phyloP scores from a whole-genome alignment of 2,329 filamentous ascomycete species.

The Hypomyces perniciosus region DNA sequence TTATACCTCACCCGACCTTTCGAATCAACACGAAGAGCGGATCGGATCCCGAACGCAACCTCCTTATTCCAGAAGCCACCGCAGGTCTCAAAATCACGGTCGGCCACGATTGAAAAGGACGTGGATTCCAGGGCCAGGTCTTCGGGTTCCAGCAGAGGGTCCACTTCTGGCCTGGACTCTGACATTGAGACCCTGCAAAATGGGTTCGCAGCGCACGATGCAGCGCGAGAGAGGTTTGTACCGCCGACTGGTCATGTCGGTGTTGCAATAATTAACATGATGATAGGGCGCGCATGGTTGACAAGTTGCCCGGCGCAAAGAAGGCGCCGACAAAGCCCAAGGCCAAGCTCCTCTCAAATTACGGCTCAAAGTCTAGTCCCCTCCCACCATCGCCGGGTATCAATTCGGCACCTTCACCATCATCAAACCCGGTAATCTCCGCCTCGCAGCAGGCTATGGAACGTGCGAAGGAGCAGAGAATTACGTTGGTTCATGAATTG shows the following conservation, averaged over 20 bases:
- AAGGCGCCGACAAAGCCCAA: conserved; percentile 34
- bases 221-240: conserved; percentile 31
- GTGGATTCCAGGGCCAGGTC: conserved; percentile 26
- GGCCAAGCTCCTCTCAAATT: conserved; percentile 36
- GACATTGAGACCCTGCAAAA: conserved; percentile 46
- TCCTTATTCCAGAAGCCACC: conserved; percentile 42
- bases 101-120: conserved; percentile 26
- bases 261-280: conserved; percentile 9
- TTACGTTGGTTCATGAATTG: conserved; percentile 54
- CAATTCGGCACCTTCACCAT: conserved; percentile 49
- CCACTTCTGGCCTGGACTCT: conserved; percentile 38
- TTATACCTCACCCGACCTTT: conserved; percentile 51
- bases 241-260: conserved; percentile 11
- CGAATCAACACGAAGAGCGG: conserved; percentile 39
- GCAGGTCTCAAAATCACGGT: conserved; percentile 18
- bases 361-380: conserved; percentile 32
- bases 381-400: conserved; percentile 51
- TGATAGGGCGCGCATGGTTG: conserved; percentile 30
- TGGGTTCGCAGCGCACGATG: conserved; percentile 31
- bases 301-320: conserved; percentile 27
- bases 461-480: conserved; percentile 47
- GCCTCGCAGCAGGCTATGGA: conserved; percentile 47
- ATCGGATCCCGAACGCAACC: conserved; percentile 45
- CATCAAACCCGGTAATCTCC: conserved; percentile 42
- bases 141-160: conserved; percentile 27